Evolutionary conservation across 2,329 filamentous ascomycete genomes (phyloP), one percentile per base, ranked within the genome.

Genomic region (Mycogone perniciosa): DNA sequence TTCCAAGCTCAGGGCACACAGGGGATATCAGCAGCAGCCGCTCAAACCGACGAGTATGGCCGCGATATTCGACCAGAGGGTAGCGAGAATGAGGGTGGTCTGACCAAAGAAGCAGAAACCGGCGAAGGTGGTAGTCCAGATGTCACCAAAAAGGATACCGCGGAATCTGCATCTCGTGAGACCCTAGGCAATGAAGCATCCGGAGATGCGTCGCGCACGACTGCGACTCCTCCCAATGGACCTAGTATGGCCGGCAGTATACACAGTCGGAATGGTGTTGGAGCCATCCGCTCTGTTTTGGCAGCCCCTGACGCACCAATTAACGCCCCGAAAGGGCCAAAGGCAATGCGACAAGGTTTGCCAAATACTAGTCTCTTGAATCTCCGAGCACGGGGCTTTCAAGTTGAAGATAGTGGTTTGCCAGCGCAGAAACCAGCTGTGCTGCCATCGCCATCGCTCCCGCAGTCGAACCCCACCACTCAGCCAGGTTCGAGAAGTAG

Each of bases 281-380:
- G 58, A 42, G 54, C 58, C 37, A 62, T 68, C 53, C 67, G 65
- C 56, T 64, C 64, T 46, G 62, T 68, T 30, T 50, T 63, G 52
- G 53, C 67, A 48, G 62, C 59, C 52, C 67, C 71, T 56, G 67
- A 72, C 60, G 68, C 71, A 46, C 82, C 82, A 41, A 67, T 83
- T 70, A 89, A 77, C 71, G 93, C 93, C 30, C 93, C 93, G 30
- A 95, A 87, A 49, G 93, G 91, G 7, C 93, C 93, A 44, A 91
- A 93, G 70, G 93, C 93, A 13, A 95, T 97, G 89, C 81, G 92
- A 56, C 86, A 93, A 68, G 89, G 90, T 31, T 75, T 90, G 8
- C 87, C 88, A 46, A 95, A 95, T 67, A 91, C 85, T 51, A 88
- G 87, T 58, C 79, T 88, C 48, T 79, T 84, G 57, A 80, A 86